A percentile compares a stretch with the other conserved stretches of the same genome.
Conservation (phyloP, 805 yeast species). For the Isabelozyma rhagii region DNA sequence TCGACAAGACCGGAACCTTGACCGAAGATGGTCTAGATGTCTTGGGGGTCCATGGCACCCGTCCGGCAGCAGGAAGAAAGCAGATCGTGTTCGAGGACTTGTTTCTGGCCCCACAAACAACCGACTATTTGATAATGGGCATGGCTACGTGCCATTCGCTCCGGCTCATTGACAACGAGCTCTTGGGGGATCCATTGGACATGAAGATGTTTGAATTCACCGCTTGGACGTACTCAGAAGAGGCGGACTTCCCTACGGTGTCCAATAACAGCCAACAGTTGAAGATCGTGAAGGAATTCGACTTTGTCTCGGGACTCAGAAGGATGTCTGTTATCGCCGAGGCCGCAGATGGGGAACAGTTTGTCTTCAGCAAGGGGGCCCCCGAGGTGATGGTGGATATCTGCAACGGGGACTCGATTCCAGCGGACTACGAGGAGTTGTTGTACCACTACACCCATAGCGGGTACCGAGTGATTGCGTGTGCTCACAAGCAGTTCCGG, state of each 20-base stretch:
- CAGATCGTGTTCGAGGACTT: conserved; percentile 32
- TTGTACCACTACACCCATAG: conserved; percentile 85
- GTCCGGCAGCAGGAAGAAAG: conserved; percentile 38
- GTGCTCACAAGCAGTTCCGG: conserved; percentile 59
- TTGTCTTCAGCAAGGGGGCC: conserved; percentile 82
- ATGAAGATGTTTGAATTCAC: conserved; percentile 91
- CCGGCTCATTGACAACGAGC: conserved; percentile 69
- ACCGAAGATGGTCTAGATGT: conserved; percentile 97
- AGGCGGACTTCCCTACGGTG: conserved; percentile 11
- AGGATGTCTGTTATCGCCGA: conserved; percentile 82
- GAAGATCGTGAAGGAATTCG: conserved; percentile 55
- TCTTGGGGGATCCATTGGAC: conserved; percentile 93
- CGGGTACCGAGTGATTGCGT: conserved; percentile 94
- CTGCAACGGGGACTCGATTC: conserved; percentile 70
- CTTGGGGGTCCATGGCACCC: conserved; percentile 50
- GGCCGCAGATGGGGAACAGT: conserved; percentile 7
- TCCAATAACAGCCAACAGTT: conserved; percentile 17
- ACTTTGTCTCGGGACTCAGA: conserved; percentile 79
- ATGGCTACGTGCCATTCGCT: conserved; percentile 87
- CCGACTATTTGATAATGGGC: conserved; percentile 32
- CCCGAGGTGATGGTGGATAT: conserved; percentile 88
- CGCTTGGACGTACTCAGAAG: conserved; percentile 72
- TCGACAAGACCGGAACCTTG: conserved; percentile 96
- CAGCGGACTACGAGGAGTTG: conserved; percentile 67
- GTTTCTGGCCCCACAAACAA: conserved; percentile 18